Percentiles rank a stretch among this genome's conserved stretches.
Conservation (phyloP, 768 basidiomycete species). For the Pleurotus pulmonarius region DNA sequence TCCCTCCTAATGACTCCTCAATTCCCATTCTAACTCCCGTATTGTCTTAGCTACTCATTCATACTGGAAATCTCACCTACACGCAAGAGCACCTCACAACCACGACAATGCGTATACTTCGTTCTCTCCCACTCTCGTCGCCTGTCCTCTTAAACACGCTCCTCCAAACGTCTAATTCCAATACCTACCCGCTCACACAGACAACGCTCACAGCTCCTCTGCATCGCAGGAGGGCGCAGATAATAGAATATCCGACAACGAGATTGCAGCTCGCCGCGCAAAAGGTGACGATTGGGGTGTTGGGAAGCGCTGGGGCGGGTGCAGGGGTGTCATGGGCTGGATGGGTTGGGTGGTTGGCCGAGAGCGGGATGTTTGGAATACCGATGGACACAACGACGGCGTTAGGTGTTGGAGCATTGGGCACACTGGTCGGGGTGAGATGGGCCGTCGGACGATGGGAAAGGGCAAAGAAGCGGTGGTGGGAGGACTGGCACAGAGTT, state of each 20-base stretch:
- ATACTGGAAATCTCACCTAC: conserved; percentile 54
- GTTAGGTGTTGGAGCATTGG: conserved; percentile 54
- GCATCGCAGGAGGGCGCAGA: conserved; percentile 44
- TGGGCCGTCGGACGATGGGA: conserved; percentile 72
- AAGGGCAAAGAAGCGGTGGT: conserved; percentile 61
- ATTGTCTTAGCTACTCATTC: conserved; percentile 50
- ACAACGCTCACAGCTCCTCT: conserved; percentile 48
- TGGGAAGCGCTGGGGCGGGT: conserved; percentile 45
- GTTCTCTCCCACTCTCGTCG: conserved; percentile 42
- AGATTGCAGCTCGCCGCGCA: conserved; percentile 66
- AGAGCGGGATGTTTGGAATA: conserved; percentile 31
- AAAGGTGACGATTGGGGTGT: conserved; percentile 45
- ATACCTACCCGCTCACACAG: conserved; percentile 40
- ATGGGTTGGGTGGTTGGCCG: conserved; percentile 48
- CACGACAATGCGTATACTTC: conserved; percentile 36
- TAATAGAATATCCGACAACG: conserved; percentile 51
- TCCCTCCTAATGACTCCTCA: background rate
- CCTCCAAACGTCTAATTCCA: conserved; percentile 46
- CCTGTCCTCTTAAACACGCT: conserved; percentile 57
- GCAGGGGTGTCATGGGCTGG: conserved; percentile 57
- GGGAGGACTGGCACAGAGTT: conserved; percentile 62
- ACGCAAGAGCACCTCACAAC: conserved; percentile 41
- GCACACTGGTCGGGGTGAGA: conserved; percentile 44
- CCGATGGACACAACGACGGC: conserved; percentile 54
- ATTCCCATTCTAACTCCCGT: background rate